Evolutionary conservation across 2,329 filamentous ascomycete genomes (phyloP).

Genomic region (Drechslerella dactyloides): DNA sequence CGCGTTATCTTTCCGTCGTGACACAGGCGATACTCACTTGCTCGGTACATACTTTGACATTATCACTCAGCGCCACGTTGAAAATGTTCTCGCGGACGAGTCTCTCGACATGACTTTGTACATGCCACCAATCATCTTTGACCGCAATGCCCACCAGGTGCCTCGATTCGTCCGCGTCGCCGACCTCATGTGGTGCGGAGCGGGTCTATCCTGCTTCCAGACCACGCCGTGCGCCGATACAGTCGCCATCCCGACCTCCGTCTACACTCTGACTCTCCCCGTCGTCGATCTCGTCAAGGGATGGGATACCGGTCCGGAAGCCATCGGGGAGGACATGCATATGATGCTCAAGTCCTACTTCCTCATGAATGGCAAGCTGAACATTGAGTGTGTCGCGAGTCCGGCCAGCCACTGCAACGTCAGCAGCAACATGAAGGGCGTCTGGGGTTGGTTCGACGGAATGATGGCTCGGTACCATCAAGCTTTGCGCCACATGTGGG

Average conservation of each 20-base stretch:
- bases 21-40: constrained; percentile 72
- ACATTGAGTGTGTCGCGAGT: constrained; percentile 69
- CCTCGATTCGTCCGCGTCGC: constrained; percentile 73
- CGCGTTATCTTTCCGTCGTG: constrained; percentile 29
- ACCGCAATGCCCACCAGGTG: constrained; percentile 73
- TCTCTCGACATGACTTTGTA: constrained; percentile 70
- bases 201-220: constrained; percentile 65
- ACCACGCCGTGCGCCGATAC: constrained; percentile 54
- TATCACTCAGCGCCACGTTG: constrained; percentile 62
- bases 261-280: constrained; percentile 73
- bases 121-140: constrained; percentile 74
- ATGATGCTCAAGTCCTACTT: constrained; percentile 83
- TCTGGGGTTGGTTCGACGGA: constrained; percentile 65
- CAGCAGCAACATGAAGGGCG: constrained; percentile 65
- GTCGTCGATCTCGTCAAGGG: constrained; percentile 73
- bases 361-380: constrained; percentile 72
- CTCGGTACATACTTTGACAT: constrained; percentile 71
- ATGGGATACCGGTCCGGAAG: constrained; percentile 73
- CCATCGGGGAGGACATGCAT: constrained; percentile 77
- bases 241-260: constrained; percentile 74
- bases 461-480: constrained; percentile 73
- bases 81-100: constrained; percentile 68
- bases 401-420: constrained; percentile 77
- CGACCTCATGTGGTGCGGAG: constrained; percentile 74
- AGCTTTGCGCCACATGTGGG: constrained; percentile 78